Conservation (phyloP, 148 eudicot species). For the Arctostaphylos glauca region DNA sequence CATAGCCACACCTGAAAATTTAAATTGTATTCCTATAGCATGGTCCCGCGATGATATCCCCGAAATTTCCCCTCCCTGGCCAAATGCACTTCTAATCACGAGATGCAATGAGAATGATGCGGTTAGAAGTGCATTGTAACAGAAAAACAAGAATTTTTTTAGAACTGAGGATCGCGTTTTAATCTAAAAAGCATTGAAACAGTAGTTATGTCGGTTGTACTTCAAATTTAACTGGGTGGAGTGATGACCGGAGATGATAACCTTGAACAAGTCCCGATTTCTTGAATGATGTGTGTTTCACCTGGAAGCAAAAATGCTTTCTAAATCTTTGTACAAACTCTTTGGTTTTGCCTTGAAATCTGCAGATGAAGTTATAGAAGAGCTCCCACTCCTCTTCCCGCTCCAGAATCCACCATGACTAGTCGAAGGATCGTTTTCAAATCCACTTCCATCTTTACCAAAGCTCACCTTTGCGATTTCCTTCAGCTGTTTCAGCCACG, state of each 20-base stretch:
- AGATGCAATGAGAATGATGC: neutral
- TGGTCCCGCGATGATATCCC: too few relatives aligned
- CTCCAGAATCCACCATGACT: slow-evolving; percentile 69
- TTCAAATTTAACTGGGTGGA: neutral
- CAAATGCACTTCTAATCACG: neutral
- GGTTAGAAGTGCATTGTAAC: neutral
- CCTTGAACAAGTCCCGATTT: neutral
- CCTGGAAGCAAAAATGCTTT: slow-evolving; percentile 83
- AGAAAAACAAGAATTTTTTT: neutral
- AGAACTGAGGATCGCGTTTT: neutral
- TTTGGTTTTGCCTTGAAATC: slow-evolving; percentile 63
- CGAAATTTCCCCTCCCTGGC: neutral
- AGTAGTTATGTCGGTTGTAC: neutral
- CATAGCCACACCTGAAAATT: neutral
- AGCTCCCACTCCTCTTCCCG: slow-evolving; percentile 62
- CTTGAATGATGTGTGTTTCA: slow-evolving; percentile 18
- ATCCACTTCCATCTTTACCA: slow-evolving; percentile 39
- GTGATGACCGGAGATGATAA: neutral
- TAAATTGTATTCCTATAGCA: neutral
- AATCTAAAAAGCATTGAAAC: neutral
- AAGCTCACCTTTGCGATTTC: slow-evolving; percentile 76
- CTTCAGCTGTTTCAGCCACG: slow-evolving; percentile 81
- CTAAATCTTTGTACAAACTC: slow-evolving; percentile 74
- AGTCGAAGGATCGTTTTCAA: slow-evolving; percentile 52
- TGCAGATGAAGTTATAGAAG: slow-evolving; percentile 47